Conservation (phyloP, 108 stramenopile species). For the Stephanodiscus minutulus region DNA sequence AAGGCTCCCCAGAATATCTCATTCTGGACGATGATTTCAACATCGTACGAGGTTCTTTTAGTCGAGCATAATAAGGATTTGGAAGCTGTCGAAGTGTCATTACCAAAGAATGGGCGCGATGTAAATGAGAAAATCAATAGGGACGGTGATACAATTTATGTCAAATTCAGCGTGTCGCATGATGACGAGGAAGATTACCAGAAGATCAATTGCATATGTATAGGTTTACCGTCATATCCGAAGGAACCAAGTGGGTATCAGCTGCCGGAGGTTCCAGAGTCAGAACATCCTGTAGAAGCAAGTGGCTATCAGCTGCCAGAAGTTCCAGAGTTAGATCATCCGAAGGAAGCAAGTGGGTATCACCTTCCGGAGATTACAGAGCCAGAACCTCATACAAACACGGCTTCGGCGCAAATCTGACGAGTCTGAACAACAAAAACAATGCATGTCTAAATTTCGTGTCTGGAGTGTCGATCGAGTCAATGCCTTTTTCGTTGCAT, state of each 20-base stretch:
- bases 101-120: conserved; percentile 43
- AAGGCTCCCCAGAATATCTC: conserved; percentile 73
- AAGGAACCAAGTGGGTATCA: conserved; percentile 41
- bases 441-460: too few relatives aligned
- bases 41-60: conserved; percentile 45
- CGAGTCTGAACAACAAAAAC: too few relatives aligned
- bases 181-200: conserved; percentile 28
- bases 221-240: conserved; percentile 28
- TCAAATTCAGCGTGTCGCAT: conserved; percentile 31
- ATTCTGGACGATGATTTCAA: conserved; percentile 45
- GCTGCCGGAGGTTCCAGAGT: conserved; percentile 21
- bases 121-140: conserved; percentile 33
- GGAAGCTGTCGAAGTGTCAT: conserved; percentile 44
- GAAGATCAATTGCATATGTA: conserved; percentile 7
- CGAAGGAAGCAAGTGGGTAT: conserved; percentile 38
- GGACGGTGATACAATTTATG: conserved; percentile 37
- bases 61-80: conserved; percentile 40
- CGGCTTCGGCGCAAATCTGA: too few relatives aligned
- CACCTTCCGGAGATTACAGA: conserved; percentile 18
- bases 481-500: neutral
- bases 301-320: conserved; percentile 30
- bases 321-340: conserved; percentile 14
- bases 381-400: neutral
- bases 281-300: conserved; percentile 2
- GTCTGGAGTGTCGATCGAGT: too few relatives aligned